Base-by-base conservation (phyloP, 73 alveolate species). In the Effrenium voratum region DNA sequence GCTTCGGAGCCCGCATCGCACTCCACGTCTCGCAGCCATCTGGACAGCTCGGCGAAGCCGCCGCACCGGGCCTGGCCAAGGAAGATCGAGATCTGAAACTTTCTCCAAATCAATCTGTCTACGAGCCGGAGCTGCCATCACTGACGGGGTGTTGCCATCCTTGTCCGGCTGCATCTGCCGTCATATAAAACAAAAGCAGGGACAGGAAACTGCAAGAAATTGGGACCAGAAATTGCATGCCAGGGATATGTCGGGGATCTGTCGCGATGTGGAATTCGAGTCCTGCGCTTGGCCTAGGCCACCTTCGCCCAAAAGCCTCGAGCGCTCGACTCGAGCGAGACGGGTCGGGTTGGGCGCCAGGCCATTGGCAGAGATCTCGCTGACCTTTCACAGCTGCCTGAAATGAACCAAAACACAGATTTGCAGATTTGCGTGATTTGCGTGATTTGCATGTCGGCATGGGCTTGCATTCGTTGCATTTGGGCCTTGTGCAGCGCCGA, bases 401-500 rank as follows among this genome's bases (percentile, higher is more conserved):
- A 4, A n/a, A n/a, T n/a, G n/a, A n/a, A n/a, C n/a, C n/a, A n/a
- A n/a, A n/a, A n/a, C n/a, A n/a, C n/a, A n/a, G n/a, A n/a, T n/a
- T n/a, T n/a, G n/a, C n/a, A n/a, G n/a, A n/a, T n/a, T n/a, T n/a
- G n/a, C n/a, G n/a, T n/a, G n/a, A n/a, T n/a, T n/a, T n/a, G n/a
- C n/a, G n/a, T n/a, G n/a, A n/a, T n/a, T n/a, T n/a, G n/a, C n/a
- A n/a, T n/a, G n/a, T n/a, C n/a, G n/a, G n/a, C n/a, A n/a, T n/a
- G n/a, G n/a, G n/a, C n/a, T n/a, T n/a, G n/a, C n/a, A n/a, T n/a
- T n/a, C n/a, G n/a, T n/a, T n/a, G n/a, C n/a, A n/a, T 5, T 60
- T 38, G 50, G n/a, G 81, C 95, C 84, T 87, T 87, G 85, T 87
- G 95, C 50, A 87, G 49, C 45, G 95, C 95, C 32, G 85, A 63